Base-by-base conservation (phyloP, 2,329 filamentous ascomycete genomes). In the Diaporthe sp. region DNA sequence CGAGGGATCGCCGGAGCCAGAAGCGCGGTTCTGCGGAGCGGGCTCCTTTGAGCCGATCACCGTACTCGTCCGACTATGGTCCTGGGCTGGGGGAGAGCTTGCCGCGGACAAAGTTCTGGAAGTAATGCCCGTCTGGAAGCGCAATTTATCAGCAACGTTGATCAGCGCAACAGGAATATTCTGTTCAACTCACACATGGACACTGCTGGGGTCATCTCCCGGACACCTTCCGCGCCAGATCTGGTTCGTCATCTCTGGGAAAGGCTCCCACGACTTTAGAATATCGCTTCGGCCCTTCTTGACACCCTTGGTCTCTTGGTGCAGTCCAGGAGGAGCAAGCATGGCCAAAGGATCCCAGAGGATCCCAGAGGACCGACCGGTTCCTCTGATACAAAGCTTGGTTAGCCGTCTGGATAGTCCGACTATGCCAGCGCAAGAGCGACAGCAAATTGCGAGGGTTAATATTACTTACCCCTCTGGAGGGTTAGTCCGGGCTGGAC, bases 241-340 rank as follows among this genome's bases (percentile, higher is more conserved):
- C 0, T 4, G 2, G 7, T 46, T 4, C 72, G 71, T 75, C 15
- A n/a, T 17, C 4, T 15, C 2, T 8, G 28, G 13, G 19, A 77
- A 25, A 1, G 69, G 65, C 2, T 2, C 22, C 65, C 71, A 76
- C 78, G 82, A 82, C 39, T 77, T 57, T 0, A 12, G 9, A 4
- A 67, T 1, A 2, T 51, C 3, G 1, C 86, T 89, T 34, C 88
- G 88, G 7, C 86, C 88, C 88, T 90, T 89, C 34, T 37, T 84
- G 62, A 34, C 44, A 1, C 9, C 61, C 61, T 67, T 49, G 12
- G 17, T 67, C 10, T n/a, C 42, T 1, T 31, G 44, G 19, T 67
- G 28, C 0, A 44, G 42, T 17, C 13, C 42, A 5, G 42, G 79
- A 79, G 19, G 7, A 49, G 44, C 44, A 19, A 22, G 22, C 44